These are phyloP conservation scores for Fusarium pseudoanthophilum DNA, from an alignment of 2,329 filamentous ascomycete genomes.

Conservation along the genomic window DNA sequence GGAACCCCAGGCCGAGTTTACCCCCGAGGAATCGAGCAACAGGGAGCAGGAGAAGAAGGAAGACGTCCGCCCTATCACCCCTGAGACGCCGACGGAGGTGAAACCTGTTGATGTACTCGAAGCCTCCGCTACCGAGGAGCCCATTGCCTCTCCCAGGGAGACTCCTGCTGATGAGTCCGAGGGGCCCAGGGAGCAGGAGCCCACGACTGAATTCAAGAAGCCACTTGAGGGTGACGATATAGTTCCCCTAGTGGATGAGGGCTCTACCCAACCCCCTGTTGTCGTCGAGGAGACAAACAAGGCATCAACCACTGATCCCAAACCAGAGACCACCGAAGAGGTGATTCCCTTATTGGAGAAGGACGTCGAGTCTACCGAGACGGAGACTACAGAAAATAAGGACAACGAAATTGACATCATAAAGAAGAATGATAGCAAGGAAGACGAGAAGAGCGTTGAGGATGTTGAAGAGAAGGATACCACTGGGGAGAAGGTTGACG, in stretches of 20 bases:
- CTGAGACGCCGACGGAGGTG: constrained; percentile 8
- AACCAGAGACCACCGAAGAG: constrained; percentile 2
- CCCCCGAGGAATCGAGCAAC: constrained; percentile 5
- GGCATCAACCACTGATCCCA: constrained; percentile 4
- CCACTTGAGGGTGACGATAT: constrained; percentile 7
- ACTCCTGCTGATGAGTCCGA: neutral
- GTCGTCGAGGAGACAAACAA: constrained; percentile 19
- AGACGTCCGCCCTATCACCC: neutral
- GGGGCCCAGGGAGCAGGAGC: constrained; percentile 1
- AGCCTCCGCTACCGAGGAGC: constrained; percentile 20
- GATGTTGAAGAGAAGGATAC: constrained; percentile 26
- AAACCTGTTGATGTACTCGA: neutral
- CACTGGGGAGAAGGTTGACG: constrained; percentile 7
- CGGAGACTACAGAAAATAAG: constrained; percentile 4
- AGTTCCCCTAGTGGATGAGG: constrained; percentile 26
- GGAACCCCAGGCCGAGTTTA: constrained; percentile 3
- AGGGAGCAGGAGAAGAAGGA: constrained; percentile 7
- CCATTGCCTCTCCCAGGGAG: constrained; percentile 13
- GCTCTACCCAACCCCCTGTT: constrained; percentile 13
- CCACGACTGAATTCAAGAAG: constrained; percentile 7
- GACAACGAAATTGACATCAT: constrained; percentile 6
- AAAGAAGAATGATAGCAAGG: constrained; percentile 15
- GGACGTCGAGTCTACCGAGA: constrained; percentile 8
- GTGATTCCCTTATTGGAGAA: constrained; percentile 29
- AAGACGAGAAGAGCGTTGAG: constrained; percentile 1